Evolutionary conservation across 345 rosid genomes (phyloP).

Genomic region (Gossypium sturtianum): DNA sequence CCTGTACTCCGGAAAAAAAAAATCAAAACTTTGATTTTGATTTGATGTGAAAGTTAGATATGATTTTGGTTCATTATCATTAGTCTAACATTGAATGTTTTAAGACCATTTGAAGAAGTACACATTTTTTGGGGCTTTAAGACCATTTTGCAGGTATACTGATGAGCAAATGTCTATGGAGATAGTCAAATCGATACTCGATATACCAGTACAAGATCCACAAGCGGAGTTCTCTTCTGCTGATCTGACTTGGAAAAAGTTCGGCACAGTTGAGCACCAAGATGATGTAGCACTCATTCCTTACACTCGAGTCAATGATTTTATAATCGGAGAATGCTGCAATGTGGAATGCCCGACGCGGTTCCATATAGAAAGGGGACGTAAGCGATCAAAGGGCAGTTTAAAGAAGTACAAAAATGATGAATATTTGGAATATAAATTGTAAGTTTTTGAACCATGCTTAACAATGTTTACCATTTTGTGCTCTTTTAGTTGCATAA

Average conservation of each 20-base stretch:
- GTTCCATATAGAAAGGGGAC: constrained; percentile 86
- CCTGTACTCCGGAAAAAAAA: neutral
- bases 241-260: constrained; percentile 76
- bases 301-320: constrained; percentile 55
- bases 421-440: constrained; percentile 73
- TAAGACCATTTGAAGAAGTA: neutral
- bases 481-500: neutral
- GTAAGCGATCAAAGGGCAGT: constrained; percentile 60
- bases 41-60: constrained; percentile 5
- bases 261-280: constrained; percentile 67
- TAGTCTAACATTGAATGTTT: neutral
- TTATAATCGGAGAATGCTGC: constrained; percentile 84
- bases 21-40: neutral
- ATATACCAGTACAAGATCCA: constrained; percentile 69
- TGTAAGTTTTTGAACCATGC: constrained; percentile 37
- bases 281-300: constrained; percentile 82
- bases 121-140: too few relatives aligned
- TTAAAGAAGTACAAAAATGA: constrained; percentile 70
- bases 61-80: neutral
- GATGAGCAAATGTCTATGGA: constrained; percentile 27
- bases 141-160: constrained; percentile 8
- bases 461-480: neutral
- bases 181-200: constrained; percentile 44
- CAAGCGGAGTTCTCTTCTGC: constrained; percentile 59
- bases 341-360: constrained; percentile 72